Evolutionary conservation across 2,329 filamentous ascomycete genomes (phyloP), one percentile per base, ranked within the genome.

Genomic region (Zopfia rhizophila): DNA sequence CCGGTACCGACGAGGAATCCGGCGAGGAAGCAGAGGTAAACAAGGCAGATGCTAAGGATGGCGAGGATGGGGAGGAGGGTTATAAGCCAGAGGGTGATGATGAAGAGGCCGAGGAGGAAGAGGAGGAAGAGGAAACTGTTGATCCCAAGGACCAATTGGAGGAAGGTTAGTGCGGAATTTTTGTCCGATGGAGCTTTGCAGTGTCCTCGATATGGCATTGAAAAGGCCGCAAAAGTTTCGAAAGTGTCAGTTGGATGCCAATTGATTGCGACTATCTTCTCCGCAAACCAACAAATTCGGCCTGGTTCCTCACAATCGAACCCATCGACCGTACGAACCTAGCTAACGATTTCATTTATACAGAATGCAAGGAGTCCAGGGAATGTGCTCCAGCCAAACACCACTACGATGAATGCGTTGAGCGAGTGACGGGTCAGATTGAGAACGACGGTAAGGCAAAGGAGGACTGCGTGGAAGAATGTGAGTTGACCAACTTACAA

Each of bases 401-500:
- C 83, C 94, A 99, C 84, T 97, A 89, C 75, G 93, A 97, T 61
- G 91, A 97, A 79, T 99, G 94, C 75, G 91, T 93, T 65, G 92
- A 96, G 84, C 91, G 94, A 67, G 94, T 99, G 63, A 90, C 86
- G 66, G 63, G 68, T 46, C 75, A 82, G 70, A 85, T 91, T 68
- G 84, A 88, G 63, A 83, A 87, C 57, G 85, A 88, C 64, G 81
- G 82, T 76, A 85, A 87, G 77, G 87, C 87, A 65, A 86, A 89
- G 68, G 94, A 99, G 84, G 92, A 97, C 81, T 99, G 94, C 69
- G 91, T 97, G 61, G 94, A 99, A 82, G 94, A 99, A 82, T 99
- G 94, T 97, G 88, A 78, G 92, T 85, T 37, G 13, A 10, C 23
- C 24, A 8, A 25, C 25, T 38, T 13, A n/a, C 21, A 3, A 4